Percentiles rank a stretch among this genome's conserved stretches.
Conservation (phyloP, 2,329 filamentous ascomycete genomes). For the Oidium heveae region DNA sequence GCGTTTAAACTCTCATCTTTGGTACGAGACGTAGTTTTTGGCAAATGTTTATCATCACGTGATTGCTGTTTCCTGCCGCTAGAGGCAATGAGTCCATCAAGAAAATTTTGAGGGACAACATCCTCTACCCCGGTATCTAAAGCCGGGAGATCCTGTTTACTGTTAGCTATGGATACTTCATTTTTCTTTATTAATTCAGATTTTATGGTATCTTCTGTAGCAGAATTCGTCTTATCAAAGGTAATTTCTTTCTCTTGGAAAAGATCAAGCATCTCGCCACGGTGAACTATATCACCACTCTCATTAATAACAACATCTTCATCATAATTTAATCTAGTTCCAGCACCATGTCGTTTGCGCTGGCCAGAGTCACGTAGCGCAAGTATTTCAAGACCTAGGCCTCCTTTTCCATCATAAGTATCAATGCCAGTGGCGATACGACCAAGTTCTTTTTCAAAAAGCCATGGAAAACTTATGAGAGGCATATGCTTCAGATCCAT, state of each 20-base stretch:
- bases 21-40: no score
- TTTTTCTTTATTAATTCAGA: background rate
- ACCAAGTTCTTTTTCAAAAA: conserved; percentile 51
- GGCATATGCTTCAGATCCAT: conserved; percentile 34
- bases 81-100: conserved; percentile 7
- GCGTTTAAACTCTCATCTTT: background rate
- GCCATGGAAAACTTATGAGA: conserved; percentile 82
- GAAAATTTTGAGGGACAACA: conserved; percentile 6
- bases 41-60: background rate
- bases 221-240: conserved; percentile 3
- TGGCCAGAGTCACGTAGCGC: conserved; percentile 4
- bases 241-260: conserved; percentile 10
- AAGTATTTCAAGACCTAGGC: conserved; percentile 5
- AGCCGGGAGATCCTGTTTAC: background rate
- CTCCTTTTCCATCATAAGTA: conserved; percentile 6
- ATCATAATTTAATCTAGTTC: background rate
- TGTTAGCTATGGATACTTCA: background rate
- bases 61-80: background rate
- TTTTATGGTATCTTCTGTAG: background rate
- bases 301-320: conserved; percentile 12
- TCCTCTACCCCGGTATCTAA: conserved; percentile 9
- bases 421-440: conserved; percentile 30
- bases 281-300: conserved; percentile 11
- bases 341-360: conserved; percentile 2
- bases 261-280: conserved; percentile 13